phyloP scores from a whole-genome alignment of 352 stramenopile species.

The Phytophthora sp. region DNA sequence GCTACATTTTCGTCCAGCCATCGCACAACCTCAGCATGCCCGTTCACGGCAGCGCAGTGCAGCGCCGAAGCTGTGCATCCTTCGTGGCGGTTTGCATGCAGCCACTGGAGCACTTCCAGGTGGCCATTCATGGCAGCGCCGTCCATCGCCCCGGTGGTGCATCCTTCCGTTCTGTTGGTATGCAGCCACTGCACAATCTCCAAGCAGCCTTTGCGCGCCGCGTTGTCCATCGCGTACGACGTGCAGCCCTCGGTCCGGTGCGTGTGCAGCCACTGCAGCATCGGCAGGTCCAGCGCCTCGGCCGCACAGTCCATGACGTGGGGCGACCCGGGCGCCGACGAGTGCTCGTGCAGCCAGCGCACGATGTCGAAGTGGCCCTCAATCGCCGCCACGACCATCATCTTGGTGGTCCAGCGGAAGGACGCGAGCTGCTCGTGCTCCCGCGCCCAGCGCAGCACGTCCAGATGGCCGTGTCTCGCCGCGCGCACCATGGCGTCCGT shows the following conservation, averaged over 20 bases:
- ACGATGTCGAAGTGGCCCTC: slow-evolving; percentile 51
- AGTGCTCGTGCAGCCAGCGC: slow-evolving; percentile 37
- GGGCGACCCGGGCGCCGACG: slow-evolving; percentile 30
- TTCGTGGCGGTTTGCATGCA: slow-evolving; percentile 34
- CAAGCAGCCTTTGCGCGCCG: slow-evolving; percentile 33
- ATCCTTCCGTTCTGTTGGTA: slow-evolving; percentile 30
- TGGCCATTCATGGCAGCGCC: slow-evolving; percentile 39
- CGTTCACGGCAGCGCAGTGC: slow-evolving; percentile 36
- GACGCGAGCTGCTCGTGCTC: slow-evolving; percentile 5
- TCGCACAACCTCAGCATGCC: slow-evolving; percentile 22
- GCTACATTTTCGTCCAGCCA: slow-evolving; percentile 29
- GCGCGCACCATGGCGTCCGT: slow-evolving; percentile 35
- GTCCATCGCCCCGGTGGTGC: slow-evolving; percentile 37
- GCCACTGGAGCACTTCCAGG: slow-evolving; percentile 37
- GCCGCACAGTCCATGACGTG: slow-evolving; percentile 47
- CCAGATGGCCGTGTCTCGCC: slow-evolving; percentile 29
- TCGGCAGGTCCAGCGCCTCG: slow-evolving; percentile 34
- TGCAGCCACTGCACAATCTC: slow-evolving; percentile 45
- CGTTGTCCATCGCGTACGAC: slow-evolving; percentile 41
- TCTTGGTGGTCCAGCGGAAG: slow-evolving; percentile 42
- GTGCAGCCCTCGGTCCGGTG: slow-evolving; percentile 47
- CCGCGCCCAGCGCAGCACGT: slow-evolving; percentile 29
- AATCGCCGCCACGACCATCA: slow-evolving; percentile 46
- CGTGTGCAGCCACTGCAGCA: slow-evolving; percentile 43
- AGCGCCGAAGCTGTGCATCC: slow-evolving; percentile 35